These are phyloP conservation scores for Boletus sensibilis DNA, from an alignment of 768 basidiomycete genomes.

Conservation along the genomic window DNA sequence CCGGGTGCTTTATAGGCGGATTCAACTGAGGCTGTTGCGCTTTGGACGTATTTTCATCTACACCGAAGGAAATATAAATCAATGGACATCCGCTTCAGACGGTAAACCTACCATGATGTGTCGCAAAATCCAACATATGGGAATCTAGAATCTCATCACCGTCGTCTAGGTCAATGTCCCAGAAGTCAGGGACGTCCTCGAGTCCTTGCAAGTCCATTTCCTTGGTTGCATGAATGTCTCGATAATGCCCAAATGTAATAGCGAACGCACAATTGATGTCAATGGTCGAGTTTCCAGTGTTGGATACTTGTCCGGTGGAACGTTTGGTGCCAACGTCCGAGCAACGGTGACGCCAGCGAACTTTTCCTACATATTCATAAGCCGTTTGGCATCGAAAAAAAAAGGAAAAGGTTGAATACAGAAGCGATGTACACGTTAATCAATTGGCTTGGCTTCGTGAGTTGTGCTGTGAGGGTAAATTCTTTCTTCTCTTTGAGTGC, in stretches of 20 bases:
- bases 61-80: not conserved
- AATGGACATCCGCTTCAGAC: not conserved
- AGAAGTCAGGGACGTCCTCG: slow-evolving; percentile 69
- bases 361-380: slow-evolving; percentile 52
- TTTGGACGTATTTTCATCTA: not conserved
- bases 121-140: slow-evolving; percentile 37
- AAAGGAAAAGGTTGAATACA: slow-evolving; percentile 37
- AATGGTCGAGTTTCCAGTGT: slow-evolving; percentile 71
- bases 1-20: slow-evolving; percentile 1
- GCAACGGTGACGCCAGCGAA: slow-evolving; percentile 64
- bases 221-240: slow-evolving; percentile 36
- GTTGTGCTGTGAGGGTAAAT: slow-evolving; percentile 56
- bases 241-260: not conserved
- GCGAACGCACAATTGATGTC: slow-evolving; percentile 47
- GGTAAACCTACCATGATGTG: slow-evolving; percentile 21
- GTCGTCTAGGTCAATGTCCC: slow-evolving; percentile 44
- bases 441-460: slow-evolving; percentile 76
- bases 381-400: slow-evolving; percentile 9
- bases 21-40: slow-evolving; percentile 1
- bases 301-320: slow-evolving; percentile 59
- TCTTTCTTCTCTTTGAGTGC: slow-evolving; percentile 56
- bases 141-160: slow-evolving; percentile 24
- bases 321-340: slow-evolving; percentile 54
- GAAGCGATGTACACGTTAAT: slow-evolving; percentile 60
- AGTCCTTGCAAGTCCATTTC: slow-evolving; percentile 65